These are phyloP conservation scores for Melastoma malabathricum DNA, from an alignment of 345 rosid species.

Conservation along the genomic window DNA sequence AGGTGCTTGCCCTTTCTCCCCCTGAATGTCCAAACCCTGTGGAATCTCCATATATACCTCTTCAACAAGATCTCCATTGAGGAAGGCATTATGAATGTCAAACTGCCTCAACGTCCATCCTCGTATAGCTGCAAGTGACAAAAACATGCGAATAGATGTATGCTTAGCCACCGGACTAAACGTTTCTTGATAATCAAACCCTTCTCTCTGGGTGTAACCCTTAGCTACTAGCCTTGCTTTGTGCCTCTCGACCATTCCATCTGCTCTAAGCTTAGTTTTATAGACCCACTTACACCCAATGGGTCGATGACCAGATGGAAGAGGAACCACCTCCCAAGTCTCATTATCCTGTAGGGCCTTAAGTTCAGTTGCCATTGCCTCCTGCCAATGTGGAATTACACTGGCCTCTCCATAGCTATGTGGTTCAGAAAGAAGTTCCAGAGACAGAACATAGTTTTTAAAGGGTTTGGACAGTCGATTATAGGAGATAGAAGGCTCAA, in stretches of 20 bases:
- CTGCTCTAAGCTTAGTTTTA: neutral
- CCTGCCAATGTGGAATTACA: neutral
- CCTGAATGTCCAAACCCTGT: neutral
- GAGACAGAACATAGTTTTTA: too few species aligned
- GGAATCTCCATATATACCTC: neutral
- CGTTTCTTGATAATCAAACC: neutral
- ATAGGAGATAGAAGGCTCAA: too few species aligned
- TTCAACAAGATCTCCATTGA: neutral
- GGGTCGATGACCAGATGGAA: neutral
- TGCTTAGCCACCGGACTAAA: neutral
- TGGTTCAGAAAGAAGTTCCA: neutral
- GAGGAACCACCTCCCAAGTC: neutral
- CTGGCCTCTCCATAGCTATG: neutral
- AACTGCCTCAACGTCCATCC: neutral
- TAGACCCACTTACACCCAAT: slow-evolving; percentile 2
- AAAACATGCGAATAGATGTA: neutral
- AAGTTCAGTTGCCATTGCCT: neutral
- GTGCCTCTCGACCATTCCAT: neutral
- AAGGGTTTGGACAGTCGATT: too few species aligned
- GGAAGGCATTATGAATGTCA: neutral
- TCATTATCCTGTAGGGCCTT: neutral
- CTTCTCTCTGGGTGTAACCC: neutral
- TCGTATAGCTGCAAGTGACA: neutral
- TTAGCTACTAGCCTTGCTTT: neutral
- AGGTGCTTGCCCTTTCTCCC: neutral